Conservation (phyloP, 2,329 filamentous ascomycete species). For the Ampelomyces quisqualis region DNA sequence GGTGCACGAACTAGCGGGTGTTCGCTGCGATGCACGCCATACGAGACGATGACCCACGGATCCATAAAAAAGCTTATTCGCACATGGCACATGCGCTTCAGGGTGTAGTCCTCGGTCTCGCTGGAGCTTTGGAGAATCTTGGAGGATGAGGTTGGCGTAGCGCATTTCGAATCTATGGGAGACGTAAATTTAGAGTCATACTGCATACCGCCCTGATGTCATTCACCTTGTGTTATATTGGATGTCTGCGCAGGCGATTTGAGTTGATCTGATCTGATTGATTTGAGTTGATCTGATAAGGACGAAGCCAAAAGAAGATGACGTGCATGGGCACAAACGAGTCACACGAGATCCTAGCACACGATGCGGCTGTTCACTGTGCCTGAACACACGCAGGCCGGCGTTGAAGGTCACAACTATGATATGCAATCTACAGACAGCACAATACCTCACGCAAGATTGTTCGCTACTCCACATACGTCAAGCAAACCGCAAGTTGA, state of each 20-base stretch:
- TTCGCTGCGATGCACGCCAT: conserved; percentile 12
- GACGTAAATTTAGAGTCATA: too few species aligned
- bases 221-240: too few species aligned
- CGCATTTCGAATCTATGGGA: too few species aligned
- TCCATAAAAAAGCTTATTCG: conserved; percentile 20
- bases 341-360: conserved; percentile 8
- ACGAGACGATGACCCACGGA: conserved; percentile 11
- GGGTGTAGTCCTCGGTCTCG: not conserved
- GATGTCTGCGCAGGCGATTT: too few species aligned
- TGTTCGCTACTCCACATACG: too few species aligned
- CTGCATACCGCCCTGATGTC: too few species aligned
- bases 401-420: too few species aligned
- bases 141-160: too few species aligned
- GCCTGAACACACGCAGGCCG: too few species aligned
- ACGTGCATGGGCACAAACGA: conserved; percentile 20
- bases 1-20: conserved; percentile 25
- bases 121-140: not conserved
- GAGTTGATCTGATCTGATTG: conserved; percentile 29
- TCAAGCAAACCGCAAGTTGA: not conserved
- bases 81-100: not conserved
- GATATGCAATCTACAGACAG: too few species aligned
- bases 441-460: too few species aligned
- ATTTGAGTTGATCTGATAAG: conserved; percentile 10
- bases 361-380: conserved; percentile 4
- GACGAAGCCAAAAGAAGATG: conserved; percentile 7